These are phyloP conservation scores for Wickerhamomyces rabaulensis DNA, from an alignment of 805 yeast species.

Conservation along the genomic window DNA sequence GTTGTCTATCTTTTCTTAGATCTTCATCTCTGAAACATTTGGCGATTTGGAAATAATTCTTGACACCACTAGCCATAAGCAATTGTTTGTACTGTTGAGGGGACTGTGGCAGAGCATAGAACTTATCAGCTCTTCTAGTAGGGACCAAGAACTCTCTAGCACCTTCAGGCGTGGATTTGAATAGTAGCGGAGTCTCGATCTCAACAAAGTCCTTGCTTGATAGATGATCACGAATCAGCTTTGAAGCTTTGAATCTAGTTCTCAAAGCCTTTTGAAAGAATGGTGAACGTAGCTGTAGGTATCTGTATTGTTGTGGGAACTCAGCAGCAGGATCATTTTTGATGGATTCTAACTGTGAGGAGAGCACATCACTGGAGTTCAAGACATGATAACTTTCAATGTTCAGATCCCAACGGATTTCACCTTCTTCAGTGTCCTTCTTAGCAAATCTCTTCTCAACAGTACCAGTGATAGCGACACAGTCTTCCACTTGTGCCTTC, in stretches of 20 bases:
- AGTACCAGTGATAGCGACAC: conserved; percentile 60
- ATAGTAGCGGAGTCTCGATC: conserved; percentile 87
- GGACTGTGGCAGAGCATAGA: conserved; percentile 93
- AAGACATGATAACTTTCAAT: conserved; percentile 48
- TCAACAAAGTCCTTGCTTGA: conserved; percentile 56
- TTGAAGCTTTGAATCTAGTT: conserved; percentile 51
- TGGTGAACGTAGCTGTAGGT: conserved; percentile 67
- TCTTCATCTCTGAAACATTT: conserved; percentile 96
- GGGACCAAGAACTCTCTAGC: conserved; percentile 96
- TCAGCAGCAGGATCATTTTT: conserved; percentile 45
- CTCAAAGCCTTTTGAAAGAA: conserved; percentile 51
- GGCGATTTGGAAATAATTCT: conserved; percentile 85
- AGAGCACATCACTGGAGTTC: conserved; percentile 57
- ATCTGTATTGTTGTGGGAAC: conserved; percentile 78
- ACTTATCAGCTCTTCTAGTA: conserved; percentile 54
- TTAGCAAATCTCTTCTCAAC: conserved; percentile 31
- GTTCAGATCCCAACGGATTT: conserved; percentile 49
- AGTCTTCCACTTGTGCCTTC: conserved; percentile 64
- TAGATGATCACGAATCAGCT: conserved; percentile 37
- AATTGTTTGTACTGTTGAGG: conserved; percentile 97
- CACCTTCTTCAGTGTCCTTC: conserved; percentile 11
- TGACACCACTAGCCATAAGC: conserved; percentile 89
- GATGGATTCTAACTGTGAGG: conserved; percentile 62
- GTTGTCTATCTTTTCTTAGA: conserved; percentile 90
- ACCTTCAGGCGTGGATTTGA: conserved; percentile 97